Conservation (phyloP, 257 asterid genomes). For the Nicotiana knightiana region DNA sequence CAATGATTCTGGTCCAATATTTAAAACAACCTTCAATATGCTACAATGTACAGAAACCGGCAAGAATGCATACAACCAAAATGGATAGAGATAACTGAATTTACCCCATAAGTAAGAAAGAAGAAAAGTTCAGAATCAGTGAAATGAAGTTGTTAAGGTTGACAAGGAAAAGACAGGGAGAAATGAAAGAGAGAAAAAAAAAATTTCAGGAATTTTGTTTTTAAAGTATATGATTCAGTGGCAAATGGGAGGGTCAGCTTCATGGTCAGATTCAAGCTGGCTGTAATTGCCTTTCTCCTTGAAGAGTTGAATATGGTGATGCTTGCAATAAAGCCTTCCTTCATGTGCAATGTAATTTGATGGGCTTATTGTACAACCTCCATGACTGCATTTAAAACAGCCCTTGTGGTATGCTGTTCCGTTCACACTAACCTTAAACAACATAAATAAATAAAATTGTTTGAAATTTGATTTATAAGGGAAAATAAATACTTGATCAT, state of each 20-base stretch:
- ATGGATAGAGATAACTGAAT: neutral
- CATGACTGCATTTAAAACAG: conserved; percentile 73
- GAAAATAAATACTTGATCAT: no score
- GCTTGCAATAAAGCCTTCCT: conserved; percentile 70
- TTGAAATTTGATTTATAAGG: no score
- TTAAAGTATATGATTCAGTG: conserved; percentile 6
- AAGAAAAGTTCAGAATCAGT: neutral
- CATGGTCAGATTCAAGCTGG: conserved; percentile 45
- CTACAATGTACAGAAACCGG: neutral
- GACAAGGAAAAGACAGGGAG: neutral
- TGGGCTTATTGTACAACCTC: conserved; percentile 76
- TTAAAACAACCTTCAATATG: neutral
- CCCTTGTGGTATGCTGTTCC: conserved; percentile 58
- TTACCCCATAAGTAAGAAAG: neutral
- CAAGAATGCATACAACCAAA: neutral
- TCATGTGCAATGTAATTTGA: conserved; percentile 72
- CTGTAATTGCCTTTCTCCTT: conserved; percentile 64
- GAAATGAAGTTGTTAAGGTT: neutral
- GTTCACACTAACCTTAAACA: conserved; percentile 44
- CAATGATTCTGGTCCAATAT: no score
- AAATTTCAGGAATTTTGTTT: no score
- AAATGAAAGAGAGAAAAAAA: neutral
- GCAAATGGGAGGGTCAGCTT: neutral
- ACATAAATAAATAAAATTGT: no score
- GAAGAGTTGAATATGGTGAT: conserved; percentile 66